These are phyloP conservation scores for Silene uniflora DNA, from an alignment of 148 eudicot species.

Conservation along the genomic window DNA sequence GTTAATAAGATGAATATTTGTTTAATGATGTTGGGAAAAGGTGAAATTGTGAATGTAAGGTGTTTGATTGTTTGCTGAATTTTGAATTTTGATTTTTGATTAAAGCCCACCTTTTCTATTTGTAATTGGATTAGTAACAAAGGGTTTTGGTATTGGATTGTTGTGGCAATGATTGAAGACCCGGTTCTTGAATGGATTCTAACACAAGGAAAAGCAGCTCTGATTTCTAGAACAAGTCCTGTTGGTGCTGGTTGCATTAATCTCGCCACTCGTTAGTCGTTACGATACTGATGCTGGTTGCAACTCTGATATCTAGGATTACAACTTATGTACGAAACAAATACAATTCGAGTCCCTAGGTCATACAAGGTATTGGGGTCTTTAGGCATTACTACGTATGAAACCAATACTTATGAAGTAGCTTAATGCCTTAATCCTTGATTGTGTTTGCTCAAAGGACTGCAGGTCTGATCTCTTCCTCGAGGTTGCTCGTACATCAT, in stretches of 20 bases:
- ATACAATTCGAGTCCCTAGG: slow-evolving; percentile 78
- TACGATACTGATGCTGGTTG: slow-evolving; percentile 83
- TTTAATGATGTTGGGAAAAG: no score
- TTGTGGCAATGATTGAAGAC: slow-evolving; percentile 68
- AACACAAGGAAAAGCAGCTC: slow-evolving; percentile 76
- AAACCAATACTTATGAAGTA: slow-evolving; percentile 1
- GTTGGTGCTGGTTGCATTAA: slow-evolving; percentile 97
- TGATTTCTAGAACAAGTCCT: slow-evolving; percentile 60
- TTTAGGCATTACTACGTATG: slow-evolving; percentile 1
- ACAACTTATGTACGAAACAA: slow-evolving; percentile 76
- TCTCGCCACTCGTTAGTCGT: slow-evolving; percentile 65
- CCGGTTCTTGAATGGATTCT: slow-evolving; percentile 88
- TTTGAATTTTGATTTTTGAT: slow-evolving; percentile 11
- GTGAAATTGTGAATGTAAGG: neutral
- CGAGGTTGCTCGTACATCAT: slow-evolving; percentile 91
- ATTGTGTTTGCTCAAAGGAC: slow-evolving; percentile 26
- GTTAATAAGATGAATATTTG: no score
- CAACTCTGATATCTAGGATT: slow-evolving; percentile 47
- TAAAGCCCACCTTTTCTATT: neutral
- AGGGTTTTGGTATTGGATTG: slow-evolving; percentile 11
- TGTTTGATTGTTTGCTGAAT: slow-evolving; percentile 11
- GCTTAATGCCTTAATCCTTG: slow-evolving; percentile 11
- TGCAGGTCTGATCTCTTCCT: slow-evolving; percentile 76
- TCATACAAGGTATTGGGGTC: slow-evolving; percentile 62
- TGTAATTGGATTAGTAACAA: neutral